A percentile compares a stretch with the other conserved stretches of the same genome.
Evolutionary conservation across 139 green algal genomes (phyloP).

Genomic region (Ostreobium quekettii): DNA sequence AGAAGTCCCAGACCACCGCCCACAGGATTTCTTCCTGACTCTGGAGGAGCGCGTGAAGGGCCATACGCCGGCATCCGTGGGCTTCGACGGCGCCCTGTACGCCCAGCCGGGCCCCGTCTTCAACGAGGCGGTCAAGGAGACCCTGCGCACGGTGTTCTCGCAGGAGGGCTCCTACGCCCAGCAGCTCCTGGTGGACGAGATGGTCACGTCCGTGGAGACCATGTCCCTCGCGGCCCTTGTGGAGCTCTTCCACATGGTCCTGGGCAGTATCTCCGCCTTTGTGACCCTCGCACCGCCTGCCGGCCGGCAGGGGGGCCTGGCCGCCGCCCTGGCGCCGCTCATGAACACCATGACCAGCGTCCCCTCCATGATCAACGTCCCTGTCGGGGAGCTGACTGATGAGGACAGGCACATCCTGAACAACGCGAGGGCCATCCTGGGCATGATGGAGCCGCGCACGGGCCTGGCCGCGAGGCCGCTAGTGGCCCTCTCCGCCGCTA

Average conservation of each 20-base stretch:
- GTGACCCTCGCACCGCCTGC: not conserved
- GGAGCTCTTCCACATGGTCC: not conserved
- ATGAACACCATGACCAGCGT: too few species aligned
- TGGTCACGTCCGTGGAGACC: conserved; percentile 56
- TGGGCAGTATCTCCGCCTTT: not conserved
- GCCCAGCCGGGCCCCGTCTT: too few species aligned
- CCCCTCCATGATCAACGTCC: too few species aligned
- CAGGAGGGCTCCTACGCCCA: conserved; percentile 39
- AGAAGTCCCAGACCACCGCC: too few species aligned
- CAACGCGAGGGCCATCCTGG: not conserved
- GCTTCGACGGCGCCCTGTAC: too few species aligned
- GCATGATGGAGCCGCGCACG: not conserved
- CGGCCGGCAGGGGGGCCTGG: too few species aligned
- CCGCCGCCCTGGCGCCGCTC: too few species aligned
- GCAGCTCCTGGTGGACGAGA: conserved; percentile 75
- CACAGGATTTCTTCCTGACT: too few species aligned
- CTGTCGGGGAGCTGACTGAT: not conserved
- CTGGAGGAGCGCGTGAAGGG: too few species aligned
- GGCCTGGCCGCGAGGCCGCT: not conserved
- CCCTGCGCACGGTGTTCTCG: conserved; percentile 38
- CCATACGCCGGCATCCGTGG: too few species aligned
- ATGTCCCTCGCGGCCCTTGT: conserved; percentile 40
- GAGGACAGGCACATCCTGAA: conserved; percentile 1
- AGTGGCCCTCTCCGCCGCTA: not conserved
- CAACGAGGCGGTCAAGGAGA: conserved; percentile 24